phyloP scores from a whole-genome alignment of 2,329 filamentous ascomycete species.

The Diplodia mutila region DNA sequence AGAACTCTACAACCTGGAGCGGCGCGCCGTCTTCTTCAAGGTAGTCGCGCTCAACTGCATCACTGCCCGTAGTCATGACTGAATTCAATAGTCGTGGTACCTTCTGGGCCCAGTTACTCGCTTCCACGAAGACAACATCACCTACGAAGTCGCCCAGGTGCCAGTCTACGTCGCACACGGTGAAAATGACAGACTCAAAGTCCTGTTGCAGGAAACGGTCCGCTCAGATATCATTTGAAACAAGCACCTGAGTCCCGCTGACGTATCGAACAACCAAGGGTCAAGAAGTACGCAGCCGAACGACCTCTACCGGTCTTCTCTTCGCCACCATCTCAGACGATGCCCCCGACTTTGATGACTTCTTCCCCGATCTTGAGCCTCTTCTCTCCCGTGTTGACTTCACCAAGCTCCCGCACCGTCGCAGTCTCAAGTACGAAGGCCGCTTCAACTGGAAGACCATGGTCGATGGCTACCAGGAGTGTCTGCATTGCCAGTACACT shows the following conservation, averaged over 20 bases:
- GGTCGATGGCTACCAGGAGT: slow-evolving; percentile 64
- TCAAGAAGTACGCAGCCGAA: slow-evolving; percentile 37
- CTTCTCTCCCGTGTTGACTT: slow-evolving; percentile 57
- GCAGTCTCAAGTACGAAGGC: slow-evolving; percentile 59
- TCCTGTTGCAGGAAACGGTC: slow-evolving; percentile 39
- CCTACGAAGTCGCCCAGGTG: slow-evolving; percentile 57
- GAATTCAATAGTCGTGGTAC: slow-evolving; percentile 52
- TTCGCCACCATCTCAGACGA: slow-evolving; percentile 56
- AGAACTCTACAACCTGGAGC: slow-evolving; percentile 52
- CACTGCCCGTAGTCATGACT: neutral
- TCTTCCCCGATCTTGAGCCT: slow-evolving; percentile 57
- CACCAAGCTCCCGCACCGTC: slow-evolving; percentile 56
- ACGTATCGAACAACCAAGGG: neutral
- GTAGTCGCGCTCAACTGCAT: neutral
- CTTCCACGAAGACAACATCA: slow-evolving; percentile 47
- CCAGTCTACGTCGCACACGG: slow-evolving; percentile 33
- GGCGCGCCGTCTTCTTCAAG: slow-evolving; percentile 49
- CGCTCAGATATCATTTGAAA: slow-evolving; percentile 30
- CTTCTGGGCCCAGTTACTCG: slow-evolving; percentile 57
- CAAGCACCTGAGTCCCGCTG: slow-evolving; percentile 20
- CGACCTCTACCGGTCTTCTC: slow-evolving; percentile 58
- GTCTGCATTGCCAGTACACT: slow-evolving; percentile 62
- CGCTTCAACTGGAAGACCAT: slow-evolving; percentile 65
- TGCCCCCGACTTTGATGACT: slow-evolving; percentile 56
- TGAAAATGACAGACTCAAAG: slow-evolving; percentile 35